These are phyloP conservation scores for Lantana camara DNA, from an alignment of 257 asterid genomes.

Conservation along the genomic window DNA sequence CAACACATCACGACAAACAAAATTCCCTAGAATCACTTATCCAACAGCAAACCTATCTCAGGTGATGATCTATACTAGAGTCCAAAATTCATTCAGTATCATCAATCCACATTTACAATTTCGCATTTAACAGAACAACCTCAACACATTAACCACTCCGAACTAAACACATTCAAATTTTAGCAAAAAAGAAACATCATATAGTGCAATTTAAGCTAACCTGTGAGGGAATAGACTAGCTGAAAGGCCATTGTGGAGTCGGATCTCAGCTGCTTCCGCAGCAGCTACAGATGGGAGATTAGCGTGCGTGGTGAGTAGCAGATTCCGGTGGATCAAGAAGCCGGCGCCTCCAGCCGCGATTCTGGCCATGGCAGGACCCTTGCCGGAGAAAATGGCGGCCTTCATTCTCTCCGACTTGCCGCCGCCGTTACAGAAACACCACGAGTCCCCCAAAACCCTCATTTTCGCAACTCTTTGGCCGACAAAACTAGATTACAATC, in stretches of 20 bases:
- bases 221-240: conserved; percentile 91
- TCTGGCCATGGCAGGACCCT: conserved; percentile 76
- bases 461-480: conserved; percentile 28
- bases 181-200: not conserved
- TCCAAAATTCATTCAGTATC: conserved; percentile 5
- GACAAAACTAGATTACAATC: not conserved
- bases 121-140: not conserved
- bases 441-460: conserved; percentile 82
- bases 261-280: conserved; percentile 95
- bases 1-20: not conserved
- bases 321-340: conserved; percentile 92
- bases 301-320: conserved; percentile 87
- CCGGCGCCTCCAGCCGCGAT: conserved; percentile 73
- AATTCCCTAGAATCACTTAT: not conserved
- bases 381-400: conserved; percentile 72
- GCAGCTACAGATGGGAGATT: conserved; percentile 80
- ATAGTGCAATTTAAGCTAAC: conserved; percentile 33
- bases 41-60: not conserved
- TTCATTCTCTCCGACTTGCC: conserved; percentile 93
- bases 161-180: not conserved
- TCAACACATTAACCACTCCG: not conserved
- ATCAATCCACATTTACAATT: not conserved
- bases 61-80: not conserved
- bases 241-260: conserved; percentile 67
- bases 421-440: conserved; percentile 97